phyloP scores from a whole-genome alignment of 2,329 filamentous ascomycete species.

The Penicillium sp. region DNA sequence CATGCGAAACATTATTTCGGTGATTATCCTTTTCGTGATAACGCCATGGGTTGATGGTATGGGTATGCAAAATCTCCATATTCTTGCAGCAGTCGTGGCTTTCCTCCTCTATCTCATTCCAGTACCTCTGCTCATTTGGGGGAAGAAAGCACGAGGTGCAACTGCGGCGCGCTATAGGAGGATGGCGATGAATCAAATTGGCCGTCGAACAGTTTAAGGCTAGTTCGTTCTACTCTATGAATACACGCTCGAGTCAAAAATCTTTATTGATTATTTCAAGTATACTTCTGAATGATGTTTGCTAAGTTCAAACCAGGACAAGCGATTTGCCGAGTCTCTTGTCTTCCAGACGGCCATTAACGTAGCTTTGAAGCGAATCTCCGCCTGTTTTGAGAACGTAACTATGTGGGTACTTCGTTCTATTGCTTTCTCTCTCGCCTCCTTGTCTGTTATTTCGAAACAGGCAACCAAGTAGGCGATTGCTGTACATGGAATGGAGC shows the following conservation, averaged over 20 bases:
- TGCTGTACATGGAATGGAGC: slow-evolving; percentile 16
- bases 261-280: background rate
- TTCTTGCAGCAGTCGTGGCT: slow-evolving; percentile 19
- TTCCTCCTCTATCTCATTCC: slow-evolving; percentile 21
- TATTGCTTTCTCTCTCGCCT: slow-evolving; percentile 1
- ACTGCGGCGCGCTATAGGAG: slow-evolving; percentile 22
- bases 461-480: slow-evolving; percentile 16
- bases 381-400: slow-evolving; percentile 17
- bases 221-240: background rate
- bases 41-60: slow-evolving; percentile 41
- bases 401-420: background rate
- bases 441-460: slow-evolving; percentile 7
- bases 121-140: slow-evolving; percentile 28
- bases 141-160: slow-evolving; percentile 23
- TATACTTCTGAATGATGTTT: background rate
- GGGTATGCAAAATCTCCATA: slow-evolving; percentile 26
- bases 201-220: slow-evolving; percentile 17
- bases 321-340: slow-evolving; percentile 1
- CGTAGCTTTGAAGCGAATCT: background rate
- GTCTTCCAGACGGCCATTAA: slow-evolving; percentile 10
- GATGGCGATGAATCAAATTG: slow-evolving; percentile 22
- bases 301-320: slow-evolving; percentile 15
- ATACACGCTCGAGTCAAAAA: too few relatives aligned
- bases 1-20: slow-evolving; percentile 47
- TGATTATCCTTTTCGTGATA: slow-evolving; percentile 50